Evolutionary conservation across 2,329 filamentous ascomycete species (phyloP).

Genomic region (Hawksworthiomyces lignivorus): DNA sequence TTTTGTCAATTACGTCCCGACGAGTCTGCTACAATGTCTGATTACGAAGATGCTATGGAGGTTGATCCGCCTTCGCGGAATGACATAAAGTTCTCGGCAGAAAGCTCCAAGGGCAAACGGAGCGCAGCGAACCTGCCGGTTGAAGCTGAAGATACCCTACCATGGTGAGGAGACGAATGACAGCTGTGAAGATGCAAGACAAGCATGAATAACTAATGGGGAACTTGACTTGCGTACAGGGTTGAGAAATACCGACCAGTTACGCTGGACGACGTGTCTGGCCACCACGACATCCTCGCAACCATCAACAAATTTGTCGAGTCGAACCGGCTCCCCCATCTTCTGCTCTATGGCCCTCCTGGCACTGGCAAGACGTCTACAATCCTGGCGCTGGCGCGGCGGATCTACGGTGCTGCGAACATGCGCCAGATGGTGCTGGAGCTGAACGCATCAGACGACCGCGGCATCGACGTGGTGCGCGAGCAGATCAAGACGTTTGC

Average conservation of each 20-base stretch:
- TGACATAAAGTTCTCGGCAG: slow-evolving; percentile 62
- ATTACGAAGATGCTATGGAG: slow-evolving; percentile 55
- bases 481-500: slow-evolving; percentile 99
- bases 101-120: slow-evolving; percentile 75
- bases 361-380: slow-evolving; percentile 98
- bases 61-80: slow-evolving; percentile 42
- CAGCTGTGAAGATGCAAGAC: too few species aligned
- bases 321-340: slow-evolving; percentile 85
- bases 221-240: slow-evolving; percentile 41
- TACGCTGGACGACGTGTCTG: slow-evolving; percentile 84
- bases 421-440: slow-evolving; percentile 98
- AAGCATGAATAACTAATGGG: too few species aligned
- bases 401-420: slow-evolving; percentile 87
- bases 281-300: slow-evolving; percentile 92
- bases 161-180: too few species aligned
- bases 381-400: slow-evolving; percentile 81
- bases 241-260: slow-evolving; percentile 95
- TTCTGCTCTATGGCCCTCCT: slow-evolving; percentile 92
- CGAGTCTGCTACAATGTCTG: slow-evolving; percentile 47
- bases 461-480: slow-evolving; percentile 94
- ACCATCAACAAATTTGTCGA: slow-evolving; percentile 98
- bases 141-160: slow-evolving; percentile 85
- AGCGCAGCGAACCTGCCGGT: slow-evolving; percentile 87
- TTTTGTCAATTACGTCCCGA: too few species aligned
- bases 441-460: slow-evolving; percentile 92